Evolutionary conservation across 2,329 filamentous ascomycete species (phyloP).

Genomic region (Coniochaeta ligniaria): DNA sequence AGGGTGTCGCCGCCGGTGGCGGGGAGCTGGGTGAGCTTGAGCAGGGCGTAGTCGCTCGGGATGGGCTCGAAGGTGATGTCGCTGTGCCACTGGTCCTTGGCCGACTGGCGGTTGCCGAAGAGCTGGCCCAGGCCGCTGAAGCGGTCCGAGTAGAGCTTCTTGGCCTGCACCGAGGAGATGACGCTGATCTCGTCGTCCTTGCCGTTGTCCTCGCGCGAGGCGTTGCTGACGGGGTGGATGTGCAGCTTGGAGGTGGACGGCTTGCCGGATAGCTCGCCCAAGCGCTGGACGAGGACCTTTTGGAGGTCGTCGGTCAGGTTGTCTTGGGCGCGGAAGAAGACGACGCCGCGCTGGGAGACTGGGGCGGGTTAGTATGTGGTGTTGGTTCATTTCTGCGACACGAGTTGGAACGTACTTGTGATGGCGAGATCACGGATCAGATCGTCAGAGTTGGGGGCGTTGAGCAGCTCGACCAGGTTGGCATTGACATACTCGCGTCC

Average conservation of each 20-base stretch:
- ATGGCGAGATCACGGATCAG: conserved; percentile 54
- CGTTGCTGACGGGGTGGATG: conserved; percentile 52
- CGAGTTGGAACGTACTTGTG: conserved; percentile 42
- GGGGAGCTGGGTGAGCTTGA: conserved; percentile 47
- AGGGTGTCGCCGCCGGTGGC: conserved; percentile 52
- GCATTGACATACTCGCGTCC: conserved; percentile 44
- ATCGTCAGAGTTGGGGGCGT: conserved; percentile 45
- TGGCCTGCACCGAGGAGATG: conserved; percentile 50
- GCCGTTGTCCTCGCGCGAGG: conserved; percentile 42
- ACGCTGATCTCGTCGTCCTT: conserved; percentile 55
- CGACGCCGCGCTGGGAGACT: conserved; percentile 64
- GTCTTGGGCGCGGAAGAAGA: conserved; percentile 63
- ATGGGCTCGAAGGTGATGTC: conserved; percentile 60
- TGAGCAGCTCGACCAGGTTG: conserved; percentile 46
- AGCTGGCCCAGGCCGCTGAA: conserved; percentile 25
- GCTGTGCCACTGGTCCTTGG: conserved; percentile 47
- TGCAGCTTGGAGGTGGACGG: conserved; percentile 48
- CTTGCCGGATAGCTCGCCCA: conserved; percentile 52
- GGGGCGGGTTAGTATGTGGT: not conserved
- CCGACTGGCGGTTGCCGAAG: conserved; percentile 34
- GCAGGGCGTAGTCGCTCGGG: conserved; percentile 55
- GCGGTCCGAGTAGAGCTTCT: conserved; percentile 39
- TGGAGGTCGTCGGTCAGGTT: conserved; percentile 54
- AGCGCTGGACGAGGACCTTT: conserved; percentile 55
- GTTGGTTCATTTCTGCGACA: conserved; percentile 2